A percentile compares a stretch with the other conserved stretches of the same genome.
These are phyloP conservation scores for Fusarium sp. DNA, from an alignment of 2,329 filamentous ascomycete species.

Conservation along the genomic window DNA sequence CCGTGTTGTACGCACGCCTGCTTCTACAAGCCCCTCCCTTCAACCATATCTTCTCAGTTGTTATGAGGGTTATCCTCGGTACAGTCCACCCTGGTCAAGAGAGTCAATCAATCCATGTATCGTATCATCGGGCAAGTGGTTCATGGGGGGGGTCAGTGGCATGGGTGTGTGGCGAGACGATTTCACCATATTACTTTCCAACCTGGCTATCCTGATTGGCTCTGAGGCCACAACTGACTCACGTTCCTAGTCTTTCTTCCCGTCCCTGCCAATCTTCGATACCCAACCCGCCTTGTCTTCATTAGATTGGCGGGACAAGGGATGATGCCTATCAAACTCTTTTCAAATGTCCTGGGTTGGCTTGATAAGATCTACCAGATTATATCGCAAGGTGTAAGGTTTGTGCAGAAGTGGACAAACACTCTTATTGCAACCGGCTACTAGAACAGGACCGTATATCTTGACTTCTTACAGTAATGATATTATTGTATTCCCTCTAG, in stretches of 20 bases:
- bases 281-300: too few relatives aligned
- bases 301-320: not conserved
- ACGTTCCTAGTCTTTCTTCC: not conserved
- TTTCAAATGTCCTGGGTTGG: not conserved
- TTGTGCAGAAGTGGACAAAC: not conserved
- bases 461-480: too few relatives aligned
- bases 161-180: not conserved
- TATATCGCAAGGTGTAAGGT: not conserved
- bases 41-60: not conserved
- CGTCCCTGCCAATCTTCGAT: not conserved
- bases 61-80: not conserved
- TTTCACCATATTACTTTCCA: not conserved
- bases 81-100: not conserved
- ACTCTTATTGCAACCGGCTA: too few relatives aligned
- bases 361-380: not conserved
- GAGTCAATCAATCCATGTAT: not conserved
- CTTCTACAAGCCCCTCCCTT: too few relatives aligned
- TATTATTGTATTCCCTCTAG: accelerated
- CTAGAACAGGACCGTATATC: too few relatives aligned
- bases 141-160: not conserved
- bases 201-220: not conserved
- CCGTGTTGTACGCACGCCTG: too few relatives aligned
- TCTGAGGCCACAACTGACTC: not conserved
- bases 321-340: not conserved
- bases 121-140: not conserved